These are phyloP conservation scores for Middelhovenomyces tepae DNA, from an alignment of 805 yeast genomes.

Conservation along the genomic window DNA sequence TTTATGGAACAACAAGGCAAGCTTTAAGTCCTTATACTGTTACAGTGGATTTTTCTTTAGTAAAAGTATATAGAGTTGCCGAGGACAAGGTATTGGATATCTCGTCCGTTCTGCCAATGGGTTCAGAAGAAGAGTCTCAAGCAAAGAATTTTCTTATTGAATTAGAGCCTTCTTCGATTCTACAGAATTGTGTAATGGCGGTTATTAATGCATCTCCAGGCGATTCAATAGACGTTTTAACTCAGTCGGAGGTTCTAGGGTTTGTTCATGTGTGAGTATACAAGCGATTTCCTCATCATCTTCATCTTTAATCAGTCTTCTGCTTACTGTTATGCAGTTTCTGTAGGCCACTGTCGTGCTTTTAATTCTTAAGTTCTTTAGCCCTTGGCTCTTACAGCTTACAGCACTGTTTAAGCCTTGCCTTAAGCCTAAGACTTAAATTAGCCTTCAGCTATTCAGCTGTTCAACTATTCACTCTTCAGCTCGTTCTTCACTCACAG, in stretches of 20 bases:
- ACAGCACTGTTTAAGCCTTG: too few species aligned
- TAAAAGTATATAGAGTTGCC: constrained; percentile 54
- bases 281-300: too few species aligned
- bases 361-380: too few species aligned
- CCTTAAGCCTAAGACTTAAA: too few species aligned
- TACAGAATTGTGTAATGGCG: constrained; percentile 74
- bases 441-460: too few species aligned
- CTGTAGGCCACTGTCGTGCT: too few species aligned
- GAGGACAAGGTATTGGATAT: constrained; percentile 18
- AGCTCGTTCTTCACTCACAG: too few species aligned
- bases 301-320: constrained; percentile 28
- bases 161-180: constrained; percentile 30
- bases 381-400: too few species aligned
- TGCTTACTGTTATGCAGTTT: too few species aligned
- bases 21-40: constrained; percentile 78
- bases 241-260: constrained; percentile 59
- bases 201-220: constrained; percentile 40
- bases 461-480: too few species aligned
- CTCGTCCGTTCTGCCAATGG: constrained; percentile 28
- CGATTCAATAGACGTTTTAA: constrained; percentile 40
- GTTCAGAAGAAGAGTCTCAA: constrained; percentile 23
- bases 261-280: constrained; percentile 67
- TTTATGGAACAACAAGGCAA: constrained; percentile 64
- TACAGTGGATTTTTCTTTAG: constrained; percentile 55
- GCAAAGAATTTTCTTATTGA: constrained; percentile 26